These are phyloP conservation scores for Conidiobolus incongruus DNA, from an alignment of 371 early-diverging fungal genomes.

Conservation along the genomic window DNA sequence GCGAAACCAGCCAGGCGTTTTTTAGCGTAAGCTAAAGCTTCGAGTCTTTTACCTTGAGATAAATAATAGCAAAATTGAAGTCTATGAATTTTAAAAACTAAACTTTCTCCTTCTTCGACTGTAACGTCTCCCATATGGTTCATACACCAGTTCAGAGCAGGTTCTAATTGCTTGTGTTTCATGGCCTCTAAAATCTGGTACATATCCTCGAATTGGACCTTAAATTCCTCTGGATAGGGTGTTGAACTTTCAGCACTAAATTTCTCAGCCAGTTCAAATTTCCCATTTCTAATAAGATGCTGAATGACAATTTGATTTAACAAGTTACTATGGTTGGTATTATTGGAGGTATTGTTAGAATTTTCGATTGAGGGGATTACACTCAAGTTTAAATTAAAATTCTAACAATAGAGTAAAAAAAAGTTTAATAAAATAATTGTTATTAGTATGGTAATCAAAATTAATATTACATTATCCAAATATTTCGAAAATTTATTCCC, in stretches of 20 bases:
- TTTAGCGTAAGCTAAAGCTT: too few relatives aligned
- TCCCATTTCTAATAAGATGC: constrained; percentile 77
- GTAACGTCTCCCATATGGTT: not conserved
- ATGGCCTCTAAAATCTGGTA: constrained; percentile 23
- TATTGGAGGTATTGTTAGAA: too few relatives aligned
- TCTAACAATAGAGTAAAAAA: too few relatives aligned
- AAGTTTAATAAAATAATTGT: too few relatives aligned
- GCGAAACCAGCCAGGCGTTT: too few relatives aligned
- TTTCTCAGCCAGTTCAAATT: constrained; percentile 43
- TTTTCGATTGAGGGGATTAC: not conserved
- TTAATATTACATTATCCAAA: too few relatives aligned
- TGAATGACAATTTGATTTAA: not conserved
- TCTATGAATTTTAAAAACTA: constrained; percentile 69
- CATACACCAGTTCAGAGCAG: constrained; percentile 21
- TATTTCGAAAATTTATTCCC: too few relatives aligned
- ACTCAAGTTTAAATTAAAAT: not conserved
- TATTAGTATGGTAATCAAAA: too few relatives aligned
- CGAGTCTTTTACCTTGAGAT: too few relatives aligned
- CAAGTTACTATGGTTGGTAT: not conserved
- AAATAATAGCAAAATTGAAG: constrained; percentile 60
- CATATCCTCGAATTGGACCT: constrained; percentile 33
- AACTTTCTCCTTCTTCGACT: constrained; percentile 22
- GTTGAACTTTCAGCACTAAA: constrained; percentile 22
- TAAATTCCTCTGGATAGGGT: constrained; percentile 12
- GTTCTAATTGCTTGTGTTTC: constrained; percentile 14